Base-by-base conservation (phyloP, 495 filamentous ascomycete genomes). In the Penicillium canescens region DNA sequence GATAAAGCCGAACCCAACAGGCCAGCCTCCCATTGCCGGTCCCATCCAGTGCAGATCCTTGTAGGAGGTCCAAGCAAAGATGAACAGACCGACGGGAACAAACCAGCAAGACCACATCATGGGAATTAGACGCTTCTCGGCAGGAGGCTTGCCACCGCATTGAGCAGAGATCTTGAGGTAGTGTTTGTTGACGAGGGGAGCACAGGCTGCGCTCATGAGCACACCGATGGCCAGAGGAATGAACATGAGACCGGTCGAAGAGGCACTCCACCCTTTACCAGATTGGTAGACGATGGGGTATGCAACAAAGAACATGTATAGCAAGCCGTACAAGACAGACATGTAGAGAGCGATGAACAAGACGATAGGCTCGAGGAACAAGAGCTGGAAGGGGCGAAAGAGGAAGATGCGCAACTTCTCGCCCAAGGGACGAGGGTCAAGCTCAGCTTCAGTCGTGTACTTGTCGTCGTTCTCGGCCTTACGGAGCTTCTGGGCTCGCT, bases 81-180 rank as follows among this genome's bases (percentile, higher is more conserved):
- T 89, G 70, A 93, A 92, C 6, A 92, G 73, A 11, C 87, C 88
- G 42, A 89, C 73, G 0, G 88, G 88, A 59, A 92, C 82, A 56
- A 82, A 78, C 88, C 88, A 92, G 78, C 89, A 93, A 24, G 83
- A 84, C 16, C 78, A 63, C 90, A 95, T 93, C 89, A 93, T 92
- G 11, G 89, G 89, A 47, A 91, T 87, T 8, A 95, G 75, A 39
- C 90, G 83, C 9, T 79, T 70, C 63, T 95, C 90, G 11, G 89
- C 84, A 2, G 88, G 88, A 2, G 89, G 89, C 39, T 81, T 81
- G 55, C 87, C 87, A 59, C 80, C 75, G 67, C 85, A 73, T 58
- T 84, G 79, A 1, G 61, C 46, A 24, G 77, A 76, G 16, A 87
- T 61, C 46, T 74, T 83, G 51, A 91, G 71, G 69, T 92, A 94